These are phyloP conservation scores for Fagopyrum esculentum DNA, from an alignment of 148 eudicot genomes.

Conservation along the genomic window DNA sequence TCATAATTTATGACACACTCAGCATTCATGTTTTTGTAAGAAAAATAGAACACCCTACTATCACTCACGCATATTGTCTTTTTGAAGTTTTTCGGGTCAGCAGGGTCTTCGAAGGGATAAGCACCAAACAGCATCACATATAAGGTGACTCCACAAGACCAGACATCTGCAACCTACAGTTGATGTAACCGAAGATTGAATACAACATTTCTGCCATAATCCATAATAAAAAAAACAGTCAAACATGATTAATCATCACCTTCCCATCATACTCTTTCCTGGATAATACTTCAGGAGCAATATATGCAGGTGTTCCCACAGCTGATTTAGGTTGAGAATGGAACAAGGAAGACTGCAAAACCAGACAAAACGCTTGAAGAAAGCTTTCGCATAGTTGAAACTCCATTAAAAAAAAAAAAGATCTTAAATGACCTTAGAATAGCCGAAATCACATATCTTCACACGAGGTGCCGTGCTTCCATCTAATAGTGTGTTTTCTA, in stretches of 20 bases:
- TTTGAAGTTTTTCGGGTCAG: constrained; percentile 64
- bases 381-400: neutral
- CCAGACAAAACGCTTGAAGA: neutral
- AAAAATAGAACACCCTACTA: neutral
- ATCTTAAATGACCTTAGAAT: constrained; percentile 43
- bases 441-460: constrained; percentile 69
- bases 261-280: constrained; percentile 54
- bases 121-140: constrained; percentile 86
- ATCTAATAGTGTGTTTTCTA: constrained; percentile 60
- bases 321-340: constrained; percentile 61
- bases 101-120: constrained; percentile 83
- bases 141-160: constrained; percentile 93
- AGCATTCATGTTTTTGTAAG: neutral
- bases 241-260: constrained; percentile 22
- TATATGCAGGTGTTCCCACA: constrained; percentile 46
- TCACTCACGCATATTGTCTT: constrained; percentile 56
- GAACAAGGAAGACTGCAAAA: constrained; percentile 39
- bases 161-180: constrained; percentile 81
- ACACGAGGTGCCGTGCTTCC: constrained; percentile 59
- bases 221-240: neutral
- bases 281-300: constrained; percentile 47
- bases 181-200: constrained; percentile 15
- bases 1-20: constrained; percentile 1
- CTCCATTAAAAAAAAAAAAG: neutral
- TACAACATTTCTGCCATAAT: neutral